Conservation (phyloP, 306 rosid species). For the Ormosia emarginata region DNA sequence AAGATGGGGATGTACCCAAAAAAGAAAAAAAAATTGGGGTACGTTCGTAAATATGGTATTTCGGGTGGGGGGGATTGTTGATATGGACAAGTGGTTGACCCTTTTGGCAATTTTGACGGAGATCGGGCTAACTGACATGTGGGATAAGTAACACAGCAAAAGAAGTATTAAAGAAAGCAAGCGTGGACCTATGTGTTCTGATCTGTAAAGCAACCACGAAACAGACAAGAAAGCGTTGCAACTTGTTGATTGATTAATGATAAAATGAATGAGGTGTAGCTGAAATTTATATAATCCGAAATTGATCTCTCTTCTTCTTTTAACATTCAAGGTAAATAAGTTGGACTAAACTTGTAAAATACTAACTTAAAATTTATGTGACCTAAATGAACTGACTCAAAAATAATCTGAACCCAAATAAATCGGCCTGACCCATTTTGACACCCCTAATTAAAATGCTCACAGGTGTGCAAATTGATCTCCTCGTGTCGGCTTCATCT, state of each 20-base stretch:
- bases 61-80: not conserved
- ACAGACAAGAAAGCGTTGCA: slow-evolving; percentile 41
- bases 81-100: not conserved
- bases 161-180: not conserved
- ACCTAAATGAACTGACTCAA: too few species aligned
- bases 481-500: slow-evolving; percentile 5
- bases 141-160: not conserved
- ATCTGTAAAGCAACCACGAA: not conserved
- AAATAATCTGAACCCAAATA: too few species aligned
- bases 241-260: not conserved
- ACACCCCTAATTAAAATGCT: too few species aligned
- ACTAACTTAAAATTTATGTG: too few species aligned
- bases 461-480: not conserved
- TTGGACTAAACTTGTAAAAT: too few species aligned
- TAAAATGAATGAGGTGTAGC: too few species aligned
- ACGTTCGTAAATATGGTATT: not conserved
- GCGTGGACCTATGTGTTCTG: not conserved
- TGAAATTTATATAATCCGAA: too few species aligned
- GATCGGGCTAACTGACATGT: not conserved
- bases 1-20: not conserved
- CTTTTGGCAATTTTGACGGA: not conserved
- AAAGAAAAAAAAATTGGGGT: not conserved
- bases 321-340: too few species aligned
- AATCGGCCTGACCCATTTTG: too few species aligned
- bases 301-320: too few species aligned